phyloP scores from a whole-genome alignment of 805 yeast genomes.

The Danielia oregonensis region DNA sequence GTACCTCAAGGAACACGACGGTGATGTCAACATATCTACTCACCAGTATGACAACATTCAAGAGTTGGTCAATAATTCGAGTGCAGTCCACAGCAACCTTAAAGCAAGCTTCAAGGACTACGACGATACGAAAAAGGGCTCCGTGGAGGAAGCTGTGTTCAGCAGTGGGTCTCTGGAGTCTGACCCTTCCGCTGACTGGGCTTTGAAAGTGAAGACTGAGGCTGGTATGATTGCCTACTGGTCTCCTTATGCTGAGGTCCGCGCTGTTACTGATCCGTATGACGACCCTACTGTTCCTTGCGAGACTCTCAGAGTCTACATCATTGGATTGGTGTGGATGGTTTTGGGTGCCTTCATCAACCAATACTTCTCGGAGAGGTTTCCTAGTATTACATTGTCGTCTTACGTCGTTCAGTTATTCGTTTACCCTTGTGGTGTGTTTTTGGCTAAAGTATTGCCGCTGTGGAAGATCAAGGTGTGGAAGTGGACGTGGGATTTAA shows the following conservation, averaged over 20 bases:
- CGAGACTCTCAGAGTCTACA: constrained; percentile 35
- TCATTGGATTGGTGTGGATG: constrained; percentile 29
- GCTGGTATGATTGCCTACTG: constrained; percentile 36
- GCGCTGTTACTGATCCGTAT: constrained; percentile 37
- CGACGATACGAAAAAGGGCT: background rate
- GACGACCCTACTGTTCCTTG: constrained; percentile 32
- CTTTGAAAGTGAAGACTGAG: constrained; percentile 31
- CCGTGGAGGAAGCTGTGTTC: background rate
- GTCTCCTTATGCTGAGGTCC: constrained; percentile 40
- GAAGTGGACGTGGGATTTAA: constrained; percentile 40
- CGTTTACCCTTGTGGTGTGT: constrained; percentile 24
- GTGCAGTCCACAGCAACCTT: background rate
- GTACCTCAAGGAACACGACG: constrained; percentile 38
- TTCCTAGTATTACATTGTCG: constrained; percentile 13
- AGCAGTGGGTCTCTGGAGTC: too few species aligned
- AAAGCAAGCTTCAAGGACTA: background rate
- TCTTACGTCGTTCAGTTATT: constrained; percentile 15
- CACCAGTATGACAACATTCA: constrained; percentile 32
- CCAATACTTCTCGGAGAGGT: constrained; percentile 15
- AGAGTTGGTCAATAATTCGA: constrained; percentile 8
- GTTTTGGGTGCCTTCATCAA: constrained; percentile 14
- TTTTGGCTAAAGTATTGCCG: constrained; percentile 43
- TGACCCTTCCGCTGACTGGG: too few species aligned
- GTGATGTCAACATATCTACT: constrained; percentile 46
- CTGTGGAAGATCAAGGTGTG: constrained; percentile 26